phyloP scores from a whole-genome alignment of 371 early-diverging fungal genomes.

The Dentiscutata heterogama region DNA sequence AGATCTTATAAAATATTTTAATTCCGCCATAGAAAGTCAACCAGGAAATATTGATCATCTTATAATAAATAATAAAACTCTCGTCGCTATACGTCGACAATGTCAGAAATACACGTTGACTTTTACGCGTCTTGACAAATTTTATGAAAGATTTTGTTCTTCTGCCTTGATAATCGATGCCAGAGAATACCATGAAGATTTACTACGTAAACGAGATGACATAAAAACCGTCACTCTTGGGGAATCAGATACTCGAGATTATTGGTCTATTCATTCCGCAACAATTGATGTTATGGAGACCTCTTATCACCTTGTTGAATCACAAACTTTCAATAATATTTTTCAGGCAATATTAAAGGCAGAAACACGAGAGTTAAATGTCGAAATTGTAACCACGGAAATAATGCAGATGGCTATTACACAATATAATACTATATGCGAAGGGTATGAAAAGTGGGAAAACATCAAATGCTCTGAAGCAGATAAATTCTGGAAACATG shows the following conservation, averaged over 20 bases:
- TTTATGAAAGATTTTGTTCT: neutral
- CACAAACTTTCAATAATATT: constrained; percentile 15
- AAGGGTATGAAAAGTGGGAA: constrained; percentile 25
- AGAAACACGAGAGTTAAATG: neutral
- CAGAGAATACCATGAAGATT: neutral
- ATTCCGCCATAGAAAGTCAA: neutral
- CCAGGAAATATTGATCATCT: neutral
- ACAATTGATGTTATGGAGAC: neutral
- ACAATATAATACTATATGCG: neutral
- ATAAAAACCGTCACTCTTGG: neutral
- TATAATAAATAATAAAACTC: neutral
- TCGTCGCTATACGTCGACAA: neutral
- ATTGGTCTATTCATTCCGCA: constrained; percentile 14
- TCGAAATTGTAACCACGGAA: neutral
- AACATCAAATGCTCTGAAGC: constrained; percentile 11
- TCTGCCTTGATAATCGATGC: neutral
- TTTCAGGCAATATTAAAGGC: neutral
- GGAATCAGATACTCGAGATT: neutral
- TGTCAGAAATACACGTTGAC: neutral
- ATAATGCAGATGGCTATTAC: neutral
- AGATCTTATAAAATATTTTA: neutral
- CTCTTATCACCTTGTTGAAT: neutral
- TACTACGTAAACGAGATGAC: neutral
- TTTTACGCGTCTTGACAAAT: neutral
- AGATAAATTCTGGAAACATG: constrained; percentile 5